Percentiles rank a stretch among this genome's conserved stretches.
Evolutionary conservation across 768 basidiomycete genomes (phyloP).

Genomic region (Tricholoma hemisulphureum): DNA sequence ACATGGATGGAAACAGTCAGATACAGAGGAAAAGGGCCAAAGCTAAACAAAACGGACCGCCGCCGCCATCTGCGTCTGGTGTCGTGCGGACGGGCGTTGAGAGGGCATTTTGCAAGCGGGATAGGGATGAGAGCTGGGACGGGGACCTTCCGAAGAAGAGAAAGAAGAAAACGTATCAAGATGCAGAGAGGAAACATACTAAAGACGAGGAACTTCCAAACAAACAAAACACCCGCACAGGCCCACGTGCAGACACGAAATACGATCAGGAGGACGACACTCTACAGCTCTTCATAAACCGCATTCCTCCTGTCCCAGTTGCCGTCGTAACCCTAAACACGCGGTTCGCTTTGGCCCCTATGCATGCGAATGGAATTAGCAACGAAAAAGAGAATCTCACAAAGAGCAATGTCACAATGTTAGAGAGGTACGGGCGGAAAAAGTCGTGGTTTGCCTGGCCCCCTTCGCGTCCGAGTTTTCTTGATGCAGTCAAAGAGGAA

Average conservation of each 20-base stretch:
- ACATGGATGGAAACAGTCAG: background rate
- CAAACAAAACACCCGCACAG: background rate
- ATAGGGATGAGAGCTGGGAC: background rate
- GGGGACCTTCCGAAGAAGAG: background rate
- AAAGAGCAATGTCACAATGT: too few species aligned
- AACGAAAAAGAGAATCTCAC: background rate
- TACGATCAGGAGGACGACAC: background rate
- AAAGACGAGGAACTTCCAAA: background rate
- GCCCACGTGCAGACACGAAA: background rate
- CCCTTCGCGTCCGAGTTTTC: background rate
- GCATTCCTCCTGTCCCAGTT: background rate
- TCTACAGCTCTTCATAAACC: background rate
- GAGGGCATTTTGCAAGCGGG: background rate
- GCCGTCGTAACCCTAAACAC: background rate
- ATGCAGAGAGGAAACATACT: background rate
- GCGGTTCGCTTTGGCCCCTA: background rate
- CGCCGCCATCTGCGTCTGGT: conserved; percentile 4
- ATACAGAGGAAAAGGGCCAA: background rate
- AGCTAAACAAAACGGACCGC: background rate
- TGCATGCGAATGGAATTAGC: background rate
- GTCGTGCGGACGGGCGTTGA: background rate
- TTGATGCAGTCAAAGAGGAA: background rate
- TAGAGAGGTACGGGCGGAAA: background rate
- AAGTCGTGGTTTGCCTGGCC: conserved; percentile 8
- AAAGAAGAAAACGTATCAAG: background rate